Evolutionary conservation across 352 stramenopile species (phyloP).

Genomic region (Globisporangium spinosum): DNA sequence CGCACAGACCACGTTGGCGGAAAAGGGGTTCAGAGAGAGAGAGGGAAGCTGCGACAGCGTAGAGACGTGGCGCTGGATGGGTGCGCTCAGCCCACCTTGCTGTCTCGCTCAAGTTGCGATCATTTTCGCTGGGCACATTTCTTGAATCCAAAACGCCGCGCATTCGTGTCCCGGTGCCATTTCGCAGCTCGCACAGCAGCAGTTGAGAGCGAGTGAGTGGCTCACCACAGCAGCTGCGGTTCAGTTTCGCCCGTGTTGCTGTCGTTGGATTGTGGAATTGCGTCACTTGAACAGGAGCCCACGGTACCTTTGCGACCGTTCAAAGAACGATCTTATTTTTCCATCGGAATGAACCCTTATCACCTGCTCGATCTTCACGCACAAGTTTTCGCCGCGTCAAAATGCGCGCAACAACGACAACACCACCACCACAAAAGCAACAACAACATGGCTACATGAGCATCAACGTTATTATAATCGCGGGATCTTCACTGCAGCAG

Average conservation of each 20-base stretch:
- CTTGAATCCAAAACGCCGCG: neutral
- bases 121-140: neutral
- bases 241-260: neutral
- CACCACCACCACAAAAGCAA: neutral
- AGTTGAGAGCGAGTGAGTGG: neutral
- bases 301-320: constrained; percentile 6
- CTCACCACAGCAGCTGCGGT: neutral
- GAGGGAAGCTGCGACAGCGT: neutral
- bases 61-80: constrained; percentile 15
- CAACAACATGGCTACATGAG: constrained; percentile 1
- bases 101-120: neutral
- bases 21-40: neutral
- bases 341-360: neutral
- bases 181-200: neutral
- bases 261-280: constrained; percentile 12
- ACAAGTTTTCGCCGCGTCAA: neutral
- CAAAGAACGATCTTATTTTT: constrained; percentile 15
- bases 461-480: neutral
- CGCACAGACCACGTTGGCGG: neutral
- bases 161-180: neutral
- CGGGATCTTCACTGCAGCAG: neutral
- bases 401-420: neutral
- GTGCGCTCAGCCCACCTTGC: neutral
- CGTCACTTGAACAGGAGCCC: neutral
- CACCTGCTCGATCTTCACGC: neutral